phyloP scores from a whole-genome alignment of 2,329 filamentous ascomycete genomes.

The Cercospora canescens region DNA sequence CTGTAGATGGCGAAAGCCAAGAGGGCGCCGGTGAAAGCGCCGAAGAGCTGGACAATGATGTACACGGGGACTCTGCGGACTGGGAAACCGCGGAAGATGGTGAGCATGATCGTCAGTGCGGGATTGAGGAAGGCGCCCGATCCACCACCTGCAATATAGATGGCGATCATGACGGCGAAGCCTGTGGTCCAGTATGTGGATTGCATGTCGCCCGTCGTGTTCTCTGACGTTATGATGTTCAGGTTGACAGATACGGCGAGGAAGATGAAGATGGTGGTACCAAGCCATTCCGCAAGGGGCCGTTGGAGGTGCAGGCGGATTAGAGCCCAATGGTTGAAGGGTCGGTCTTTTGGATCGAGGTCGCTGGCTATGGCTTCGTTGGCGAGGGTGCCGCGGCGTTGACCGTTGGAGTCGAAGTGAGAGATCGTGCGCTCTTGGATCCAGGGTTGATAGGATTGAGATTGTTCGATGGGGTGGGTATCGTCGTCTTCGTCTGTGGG shows the following conservation, averaged over 20 bases:
- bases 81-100: constrained; percentile 54
- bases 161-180: constrained; percentile 53
- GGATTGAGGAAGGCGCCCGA: constrained; percentile 53
- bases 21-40: constrained; percentile 51
- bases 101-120: constrained; percentile 45
- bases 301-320: constrained; percentile 56
- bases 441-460: not conserved
- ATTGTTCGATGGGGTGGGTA: not conserved
- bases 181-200: constrained; percentile 49
- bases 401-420: constrained; percentile 9
- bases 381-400: constrained; percentile 12
- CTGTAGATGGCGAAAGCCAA: constrained; percentile 49
- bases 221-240: constrained; percentile 43
- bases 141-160: constrained; percentile 45
- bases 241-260: constrained; percentile 31
- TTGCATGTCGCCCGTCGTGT: constrained; percentile 24
- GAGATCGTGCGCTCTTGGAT: constrained; percentile 8
- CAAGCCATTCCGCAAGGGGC: constrained; percentile 62
- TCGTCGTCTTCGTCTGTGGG: not conserved
- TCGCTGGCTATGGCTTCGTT: constrained; percentile 11
- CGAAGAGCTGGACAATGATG: constrained; percentile 54
- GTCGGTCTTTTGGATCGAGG: constrained; percentile 9
- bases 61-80: constrained; percentile 53
- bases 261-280: constrained; percentile 40
- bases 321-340: constrained; percentile 52